Evolutionary conservation across 2,329 filamentous ascomycete genomes (phyloP), one percentile per base, ranked within the genome.

Genomic region (Zasmidium cellare): DNA sequence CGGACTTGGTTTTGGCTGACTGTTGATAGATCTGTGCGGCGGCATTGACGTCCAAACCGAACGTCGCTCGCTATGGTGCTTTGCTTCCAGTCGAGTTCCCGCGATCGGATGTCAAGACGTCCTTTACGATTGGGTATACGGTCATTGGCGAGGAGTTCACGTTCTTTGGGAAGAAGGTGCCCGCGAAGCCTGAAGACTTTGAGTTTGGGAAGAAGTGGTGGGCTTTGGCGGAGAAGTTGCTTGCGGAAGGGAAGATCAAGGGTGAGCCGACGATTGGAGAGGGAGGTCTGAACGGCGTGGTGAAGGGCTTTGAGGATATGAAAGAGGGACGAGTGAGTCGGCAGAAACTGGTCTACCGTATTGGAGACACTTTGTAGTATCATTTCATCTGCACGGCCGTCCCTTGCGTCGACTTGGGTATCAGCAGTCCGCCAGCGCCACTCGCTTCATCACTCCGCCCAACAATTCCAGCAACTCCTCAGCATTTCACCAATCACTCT

Each of bases 131-230:
- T 22, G 62, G 62, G 38, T 66, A 66, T 31, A 63, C 64, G 11
- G 63, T 63, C 19, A 61, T 63, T 46, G 56, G 57, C 12, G 64
- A 65, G 23, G 52, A 48, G 14, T 65, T 65, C 31, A 53, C 53
- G 3, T 61, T 63, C 35, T 58, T 56, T 31, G 64, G 64, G 1
- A 53, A 54, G 9, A 46, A 63, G 11, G 49, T 58, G 7, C 50
- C 58, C 14, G 56, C 64, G 2, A 56, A 58, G 3, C 56, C 56
- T 1, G 59, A 64, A 31, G 64, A 67, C 18, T 61, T 62, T 16
- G 60, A 63, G 19, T 79, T 77, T 59, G 72, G 67, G 18, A 73
- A 73, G 57, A 72, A 66, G 56, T 82, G 78, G 59, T 71, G 71
- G 56, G 51, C 56, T 3, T 71, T 47, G 44, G 63, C 68, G 12